Evolutionary conservation across 1,284 basidiomycete genomes (phyloP).

Genomic region (Moesziomyces sp.): DNA sequence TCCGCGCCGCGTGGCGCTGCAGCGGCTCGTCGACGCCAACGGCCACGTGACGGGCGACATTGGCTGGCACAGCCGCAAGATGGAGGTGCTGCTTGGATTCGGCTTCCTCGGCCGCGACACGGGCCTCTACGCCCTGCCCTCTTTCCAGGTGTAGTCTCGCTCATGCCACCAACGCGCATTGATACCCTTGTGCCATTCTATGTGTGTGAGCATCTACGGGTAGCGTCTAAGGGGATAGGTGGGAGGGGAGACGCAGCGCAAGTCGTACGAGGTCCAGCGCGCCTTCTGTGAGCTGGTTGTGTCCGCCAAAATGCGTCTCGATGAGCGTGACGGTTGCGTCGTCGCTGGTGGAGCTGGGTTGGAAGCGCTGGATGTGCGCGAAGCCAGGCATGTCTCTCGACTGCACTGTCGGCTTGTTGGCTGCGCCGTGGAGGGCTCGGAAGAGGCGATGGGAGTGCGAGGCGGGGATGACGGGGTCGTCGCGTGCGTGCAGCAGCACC

Average conservation of each 20-base stretch:
- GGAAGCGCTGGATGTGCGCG: slow-evolving; percentile 23
- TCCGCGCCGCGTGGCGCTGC: slow-evolving; percentile 77
- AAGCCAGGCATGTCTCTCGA: slow-evolving; percentile 18
- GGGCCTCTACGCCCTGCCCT: slow-evolving; percentile 77
- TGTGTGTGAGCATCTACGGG: not conserved
- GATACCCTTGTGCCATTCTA: slow-evolving; percentile 3
- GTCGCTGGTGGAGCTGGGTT: not conserved
- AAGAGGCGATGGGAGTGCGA: slow-evolving; percentile 72
- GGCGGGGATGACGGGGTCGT: slow-evolving; percentile 83
- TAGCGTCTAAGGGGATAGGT: slow-evolving; percentile 1
- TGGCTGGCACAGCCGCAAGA: slow-evolving; percentile 95
- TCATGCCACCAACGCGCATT: not conserved
- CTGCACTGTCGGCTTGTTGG: not conserved
- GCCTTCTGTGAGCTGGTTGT: slow-evolving; percentile 49
- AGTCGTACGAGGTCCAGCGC: slow-evolving; percentile 45
- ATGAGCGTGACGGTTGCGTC: slow-evolving; percentile 32
- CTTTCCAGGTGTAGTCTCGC: slow-evolving; percentile 51
- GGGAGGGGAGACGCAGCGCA: slow-evolving; percentile 19
- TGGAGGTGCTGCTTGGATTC: slow-evolving; percentile 91
- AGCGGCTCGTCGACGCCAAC: slow-evolving; percentile 80
- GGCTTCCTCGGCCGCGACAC: slow-evolving; percentile 92
- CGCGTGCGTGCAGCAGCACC: slow-evolving; percentile 80
- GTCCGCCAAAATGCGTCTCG: slow-evolving; percentile 47
- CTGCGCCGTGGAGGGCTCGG: slow-evolving; percentile 2
- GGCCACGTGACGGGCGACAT: slow-evolving; percentile 88